Evolutionary conservation across 83 land plant genomes (phyloP).

Genomic region (Isoetes engelmannii): DNA sequence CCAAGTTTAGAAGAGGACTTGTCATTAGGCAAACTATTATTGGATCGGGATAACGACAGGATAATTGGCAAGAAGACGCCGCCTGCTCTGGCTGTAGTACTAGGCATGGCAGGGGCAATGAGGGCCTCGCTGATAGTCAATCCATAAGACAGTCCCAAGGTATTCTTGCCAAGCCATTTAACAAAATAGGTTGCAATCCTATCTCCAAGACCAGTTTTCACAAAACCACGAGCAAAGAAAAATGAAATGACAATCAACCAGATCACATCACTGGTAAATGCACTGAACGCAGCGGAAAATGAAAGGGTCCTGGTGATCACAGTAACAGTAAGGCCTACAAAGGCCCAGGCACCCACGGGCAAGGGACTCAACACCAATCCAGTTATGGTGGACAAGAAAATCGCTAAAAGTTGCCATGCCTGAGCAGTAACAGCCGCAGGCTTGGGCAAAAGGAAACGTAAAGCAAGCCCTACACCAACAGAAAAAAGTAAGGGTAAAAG

Average conservation of each 20-base stretch:
- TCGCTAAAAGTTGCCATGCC: slow-evolving; percentile 93
- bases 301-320: slow-evolving; percentile 61
- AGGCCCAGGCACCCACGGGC: slow-evolving; percentile 98
- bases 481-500: slow-evolving; percentile 65
- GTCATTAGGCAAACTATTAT: slow-evolving; percentile 72
- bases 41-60: slow-evolving; percentile 69
- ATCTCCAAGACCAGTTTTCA: slow-evolving; percentile 94
- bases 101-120: slow-evolving; percentile 99
- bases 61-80: slow-evolving; percentile 97
- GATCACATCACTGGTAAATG: slow-evolving; percentile 92
- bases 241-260: slow-evolving; percentile 98
- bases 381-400: slow-evolving; percentile 89
- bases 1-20: slow-evolving; percentile 73
- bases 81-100: slow-evolving; percentile 97
- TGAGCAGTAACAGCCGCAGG: slow-evolving; percentile 63
- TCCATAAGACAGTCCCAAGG: slow-evolving; percentile 93
- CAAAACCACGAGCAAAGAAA: slow-evolving; percentile 98
- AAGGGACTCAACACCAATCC: slow-evolving; percentile 84
- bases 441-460: slow-evolving; percentile 65
- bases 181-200: slow-evolving; percentile 92
- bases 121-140: slow-evolving; percentile 75
- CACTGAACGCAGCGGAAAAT: slow-evolving; percentile 72
- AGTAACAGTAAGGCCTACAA: slow-evolving; percentile 66
- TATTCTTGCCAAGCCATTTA: slow-evolving; percentile 90
- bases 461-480: slow-evolving; percentile 56